Percentiles rank a stretch among this genome's conserved stretches.
These are phyloP conservation scores for Thielaviopsis musarum DNA, from an alignment of 2,329 filamentous ascomycete genomes.

Conservation along the genomic window DNA sequence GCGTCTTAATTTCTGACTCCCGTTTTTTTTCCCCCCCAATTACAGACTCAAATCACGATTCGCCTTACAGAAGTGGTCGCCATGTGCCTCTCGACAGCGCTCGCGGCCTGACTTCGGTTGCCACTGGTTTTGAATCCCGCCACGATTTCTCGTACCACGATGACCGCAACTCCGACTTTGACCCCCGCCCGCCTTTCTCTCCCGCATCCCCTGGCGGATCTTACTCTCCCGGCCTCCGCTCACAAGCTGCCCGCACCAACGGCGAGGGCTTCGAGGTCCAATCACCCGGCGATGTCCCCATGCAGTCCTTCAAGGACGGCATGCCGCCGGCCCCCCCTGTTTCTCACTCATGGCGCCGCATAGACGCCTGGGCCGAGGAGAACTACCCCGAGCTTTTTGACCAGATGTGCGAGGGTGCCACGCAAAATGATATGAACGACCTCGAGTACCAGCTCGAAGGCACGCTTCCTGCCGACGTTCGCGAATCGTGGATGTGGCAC, in stretches of 20 bases:
- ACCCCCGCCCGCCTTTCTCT: conserved; percentile 21
- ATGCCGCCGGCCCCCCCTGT: conserved; percentile 79
- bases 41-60: conserved; percentile 79
- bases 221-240: conserved; percentile 82
- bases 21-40: neutral
- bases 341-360: conserved; percentile 79
- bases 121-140: conserved; percentile 78
- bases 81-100: conserved; percentile 80
- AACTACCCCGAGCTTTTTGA: conserved; percentile 91
- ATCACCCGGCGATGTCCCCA: conserved; percentile 70
- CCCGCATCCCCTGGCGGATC: conserved; percentile 45
- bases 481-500: conserved; percentile 78
- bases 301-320: conserved; percentile 91
- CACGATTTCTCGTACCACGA: conserved; percentile 60
- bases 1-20: neutral
- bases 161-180: conserved; percentile 27
- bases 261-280: conserved; percentile 54
- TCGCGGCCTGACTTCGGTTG: conserved; percentile 70
- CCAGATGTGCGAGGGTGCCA: conserved; percentile 82
- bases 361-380: conserved; percentile 85
- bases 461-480: conserved; percentile 80
- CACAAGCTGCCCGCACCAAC: conserved; percentile 49
- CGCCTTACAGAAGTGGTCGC: conserved; percentile 76
- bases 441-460: conserved; percentile 91
- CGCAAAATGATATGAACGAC: conserved; percentile 89